Base-by-base conservation (phyloP, 2,329 filamentous ascomycete species). In the Apiospora phragmitis region DNA sequence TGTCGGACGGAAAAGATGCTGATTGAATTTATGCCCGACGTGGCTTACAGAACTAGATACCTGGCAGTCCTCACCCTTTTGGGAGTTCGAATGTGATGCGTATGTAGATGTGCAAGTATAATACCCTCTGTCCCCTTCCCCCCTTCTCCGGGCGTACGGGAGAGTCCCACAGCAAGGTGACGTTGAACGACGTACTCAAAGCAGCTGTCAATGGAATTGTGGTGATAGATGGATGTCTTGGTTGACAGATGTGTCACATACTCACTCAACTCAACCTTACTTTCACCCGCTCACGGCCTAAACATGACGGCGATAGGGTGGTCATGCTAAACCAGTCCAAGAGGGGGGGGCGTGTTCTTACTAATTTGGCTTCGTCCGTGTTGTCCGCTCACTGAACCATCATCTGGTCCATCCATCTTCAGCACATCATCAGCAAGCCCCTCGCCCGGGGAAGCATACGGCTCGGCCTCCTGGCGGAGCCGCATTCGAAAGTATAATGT, bases 171-270 rank as follows among this genome's bases (percentile, higher is more conserved):
- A 12, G 51, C 51, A 35, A 59, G 29, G 35, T 59, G 51, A 59
- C 51, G 51, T 59, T 21, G 29, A 18, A 4, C n/a, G 29, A 35
- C 16, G 29, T 35, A n/a, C 18, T 35, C 35, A 21, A 59, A 26
- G 55, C 32, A 62, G 55, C 55, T 62, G 55, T 62, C 55, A 62
- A 62, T 9, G 32, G 16, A 38, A 38, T 38, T 62, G 32, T 38
- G 21, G 55, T 38, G 55, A 62, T 62, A 62, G 55, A 62, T 62
- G 55, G 32, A 62, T 62, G 55, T 62, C 55, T 62, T 21, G 55
- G 55, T 62, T 62, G 55, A 62, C 55, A 62, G 11, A 62, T 62
- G 55, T 62, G 55, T 62, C 55, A 62, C 29, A 9, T 32, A 62
- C 29, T n/a, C 55, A 12, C 29, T 21, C 55, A n/a, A 62, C 55